Base-by-base conservation (phyloP, 1,284 basidiomycete species). In the Sporisorium scitamineum region DNA sequence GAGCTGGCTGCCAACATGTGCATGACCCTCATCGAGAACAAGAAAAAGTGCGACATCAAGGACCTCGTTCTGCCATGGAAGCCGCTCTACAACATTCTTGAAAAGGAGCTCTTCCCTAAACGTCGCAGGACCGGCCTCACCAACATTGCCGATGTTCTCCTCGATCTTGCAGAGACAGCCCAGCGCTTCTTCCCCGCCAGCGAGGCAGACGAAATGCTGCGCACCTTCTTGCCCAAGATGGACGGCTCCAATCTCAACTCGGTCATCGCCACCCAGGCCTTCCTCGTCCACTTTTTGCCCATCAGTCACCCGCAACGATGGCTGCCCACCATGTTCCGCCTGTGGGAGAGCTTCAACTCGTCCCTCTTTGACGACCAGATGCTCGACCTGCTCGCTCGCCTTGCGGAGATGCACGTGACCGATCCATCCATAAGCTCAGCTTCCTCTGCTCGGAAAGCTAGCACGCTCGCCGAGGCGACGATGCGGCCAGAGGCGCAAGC, bases 151-250 rank as follows among this genome's bases (percentile, higher is more conserved):
- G 92, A 90, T 88, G 92, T 90, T 70, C 92, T 94, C 88, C 92
- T 94, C 27, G 93, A 92, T 83, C 89, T 97, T 68, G 93, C 94
- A 37, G 92, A 94, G 76, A 89, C 89, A 76, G 89, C 90, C 42
- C 91, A 93, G 76, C 89, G 93, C 48, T 97, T 97, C 89, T 98
- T 95, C 86, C 92, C 95, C 78, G 93, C 95, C 10, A 90, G 91
- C 56, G 93, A 94, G 54, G 92, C 93, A 51, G 91, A 93, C 76
- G 92, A 93, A 74, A 98, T 99, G 93, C 90, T 99, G 27, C 88
- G 90, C 31, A 89, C 89, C 2, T 92, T 94, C 80, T 76, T 94
- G 16, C 93, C 92, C 9, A 87, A 88, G 67, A 88, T 95, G 70
- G 92, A 94, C 80, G 92, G 91, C 34, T 90, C 89, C 39, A 89